A percentile compares a stretch with the other conserved stretches of the same genome.
phyloP scores from a whole-genome alignment of 2,329 filamentous ascomycete genomes.

The Neopestalotiopsis sp. region DNA sequence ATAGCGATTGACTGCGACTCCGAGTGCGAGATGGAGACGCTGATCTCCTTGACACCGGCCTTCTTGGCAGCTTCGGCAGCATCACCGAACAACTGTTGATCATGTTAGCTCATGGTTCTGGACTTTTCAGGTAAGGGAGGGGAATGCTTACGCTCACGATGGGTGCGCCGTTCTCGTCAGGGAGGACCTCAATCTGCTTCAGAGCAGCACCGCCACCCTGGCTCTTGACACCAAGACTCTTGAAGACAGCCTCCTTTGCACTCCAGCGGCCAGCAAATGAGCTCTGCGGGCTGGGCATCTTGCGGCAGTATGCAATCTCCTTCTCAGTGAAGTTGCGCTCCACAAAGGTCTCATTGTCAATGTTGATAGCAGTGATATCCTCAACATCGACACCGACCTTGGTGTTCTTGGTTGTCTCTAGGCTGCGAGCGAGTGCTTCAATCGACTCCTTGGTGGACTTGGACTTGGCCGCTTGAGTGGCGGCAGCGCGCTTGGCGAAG shows the following conservation, averaged over 20 bases:
- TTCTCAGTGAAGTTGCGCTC: conserved; percentile 89
- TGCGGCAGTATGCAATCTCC: conserved; percentile 87
- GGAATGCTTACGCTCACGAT: conserved; percentile 75
- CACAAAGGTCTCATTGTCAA: conserved; percentile 92
- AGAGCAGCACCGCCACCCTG: conserved; percentile 88
- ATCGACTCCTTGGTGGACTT: conserved; percentile 77
- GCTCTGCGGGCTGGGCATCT: conserved; percentile 79
- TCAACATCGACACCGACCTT: conserved; percentile 96
- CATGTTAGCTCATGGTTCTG: conserved; percentile 42
- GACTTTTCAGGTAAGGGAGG: background rate
- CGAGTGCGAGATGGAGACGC: conserved; percentile 94
- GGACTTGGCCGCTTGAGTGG: conserved; percentile 52
- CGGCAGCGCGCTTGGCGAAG: conserved; percentile 68
- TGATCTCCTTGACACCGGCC: conserved; percentile 86
- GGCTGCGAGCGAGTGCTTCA: conserved; percentile 74
- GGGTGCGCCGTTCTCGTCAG: conserved; percentile 82
- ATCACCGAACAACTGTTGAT: conserved; percentile 77
- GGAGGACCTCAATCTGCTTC: conserved; percentile 92
- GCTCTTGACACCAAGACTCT: conserved; percentile 86
- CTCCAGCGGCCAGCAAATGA: conserved; percentile 96
- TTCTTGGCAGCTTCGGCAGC: conserved; percentile 84
- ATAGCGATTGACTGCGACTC: conserved; percentile 94
- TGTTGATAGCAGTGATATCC: conserved; percentile 84
- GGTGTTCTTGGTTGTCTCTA: conserved; percentile 58
- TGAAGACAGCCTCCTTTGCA: conserved; percentile 98